Evolutionary conservation across 2,329 filamentous ascomycete species (phyloP).

Genomic region (Paramyrothecium roridum): DNA sequence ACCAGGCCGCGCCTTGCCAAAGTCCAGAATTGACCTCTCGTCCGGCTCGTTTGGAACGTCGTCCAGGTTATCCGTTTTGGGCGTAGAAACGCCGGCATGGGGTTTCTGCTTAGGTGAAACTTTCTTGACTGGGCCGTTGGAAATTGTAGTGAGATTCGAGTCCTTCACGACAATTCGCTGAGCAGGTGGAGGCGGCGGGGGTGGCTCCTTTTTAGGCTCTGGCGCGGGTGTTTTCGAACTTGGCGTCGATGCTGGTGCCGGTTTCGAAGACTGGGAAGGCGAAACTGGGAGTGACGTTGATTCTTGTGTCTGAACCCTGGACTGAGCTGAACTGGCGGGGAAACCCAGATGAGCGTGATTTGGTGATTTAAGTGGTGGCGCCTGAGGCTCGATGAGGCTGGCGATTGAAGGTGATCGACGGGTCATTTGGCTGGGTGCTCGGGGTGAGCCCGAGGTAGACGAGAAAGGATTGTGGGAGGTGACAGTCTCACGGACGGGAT

Average conservation of each 20-base stretch:
- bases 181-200: slow-evolving; percentile 18
- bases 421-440: slow-evolving; percentile 30
- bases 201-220: slow-evolving; percentile 36
- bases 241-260: slow-evolving; percentile 29
- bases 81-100: slow-evolving; percentile 36
- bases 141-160: slow-evolving; percentile 38
- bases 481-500: slow-evolving; percentile 62
- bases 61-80: slow-evolving; percentile 47
- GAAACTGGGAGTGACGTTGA: slow-evolving; percentile 37
- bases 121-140: slow-evolving; percentile 40
- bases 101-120: slow-evolving; percentile 46
- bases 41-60: slow-evolving; percentile 37
- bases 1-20: slow-evolving; percentile 56
- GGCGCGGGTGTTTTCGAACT: slow-evolving; percentile 22
- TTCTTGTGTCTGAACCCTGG: slow-evolving; percentile 30
- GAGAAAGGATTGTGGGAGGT: slow-evolving; percentile 45
- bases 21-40: slow-evolving; percentile 59
- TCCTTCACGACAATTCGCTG: slow-evolving; percentile 31
- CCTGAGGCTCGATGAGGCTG: slow-evolving; percentile 70
- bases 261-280: slow-evolving; percentile 33
- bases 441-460: slow-evolving; percentile 48
- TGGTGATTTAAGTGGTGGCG: slow-evolving; percentile 23
- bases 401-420: slow-evolving; percentile 78
- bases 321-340: slow-evolving; percentile 16
- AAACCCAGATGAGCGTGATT: slow-evolving; percentile 22